Evolutionary conservation across 1,284 basidiomycete genomes (phyloP), one percentile per base, ranked within the genome.

Genomic region (Neotropicomus parvogracilis): DNA sequence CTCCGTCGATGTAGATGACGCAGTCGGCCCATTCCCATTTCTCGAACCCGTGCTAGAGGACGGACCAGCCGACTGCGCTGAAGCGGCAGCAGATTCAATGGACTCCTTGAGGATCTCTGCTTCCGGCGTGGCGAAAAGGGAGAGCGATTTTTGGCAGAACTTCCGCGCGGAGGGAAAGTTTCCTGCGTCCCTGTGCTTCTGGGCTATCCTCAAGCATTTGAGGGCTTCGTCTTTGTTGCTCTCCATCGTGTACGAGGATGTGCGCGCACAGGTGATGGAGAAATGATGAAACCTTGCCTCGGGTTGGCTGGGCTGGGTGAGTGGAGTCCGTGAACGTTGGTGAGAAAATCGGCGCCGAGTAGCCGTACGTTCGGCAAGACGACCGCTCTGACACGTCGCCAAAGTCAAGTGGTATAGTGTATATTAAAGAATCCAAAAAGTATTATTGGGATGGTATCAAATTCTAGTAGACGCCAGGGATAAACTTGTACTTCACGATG

Each of bases 141-240:
- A 74, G 49, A 94, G 80, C 13, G 88, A 91, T 72, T 99, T 99
- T 70, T 86, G 83, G 54, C 86, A 87, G 75, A 97, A 95, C 66
- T 92, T 91, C 60, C 88, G 81, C 1, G 95, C 93, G 4, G 87
- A 82, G 41, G 83, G 54, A 47, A 83, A 71, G 69, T 93, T 92
- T 45, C 80, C 83, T 37, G 81, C 73, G 42, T 82, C 77, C 49
- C 80, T 75, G 66, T 93, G 83, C 59, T 78, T 80, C 64, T 84
- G 82, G 11, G 92, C 85, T 52, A 95, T 88, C 40, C 71, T 64
- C 43, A 95, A 76, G 63, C 88, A 91, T 60, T 88, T 83, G 48
- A 87, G 68, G 24, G 91, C 91, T 68, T 94, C 92, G 63, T 94
- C 91, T 60, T 83, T 90, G 75, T 94, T 93, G 68, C 86, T 87